Evolutionary conservation across 2,329 filamentous ascomycete genomes (phyloP).

Genomic region (Pseudocercospora ulei): DNA sequence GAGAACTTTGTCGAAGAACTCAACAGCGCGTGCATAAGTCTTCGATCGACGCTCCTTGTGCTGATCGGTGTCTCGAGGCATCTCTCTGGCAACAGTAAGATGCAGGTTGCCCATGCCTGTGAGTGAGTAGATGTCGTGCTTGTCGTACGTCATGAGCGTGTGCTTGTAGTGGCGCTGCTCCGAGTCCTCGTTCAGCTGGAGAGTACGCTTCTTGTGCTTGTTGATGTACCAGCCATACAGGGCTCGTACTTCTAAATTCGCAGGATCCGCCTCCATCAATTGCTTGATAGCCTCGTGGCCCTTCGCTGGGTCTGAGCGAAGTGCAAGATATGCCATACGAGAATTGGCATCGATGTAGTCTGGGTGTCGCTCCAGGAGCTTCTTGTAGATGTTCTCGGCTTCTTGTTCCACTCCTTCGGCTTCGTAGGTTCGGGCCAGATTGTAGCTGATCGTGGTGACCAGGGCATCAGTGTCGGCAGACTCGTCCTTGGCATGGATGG

Average conservation of each 20-base stretch:
- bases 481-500: conserved; percentile 55
- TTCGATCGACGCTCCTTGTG: conserved; percentile 85
- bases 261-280: conserved; percentile 71
- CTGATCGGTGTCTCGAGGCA: conserved; percentile 78
- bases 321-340: conserved; percentile 78
- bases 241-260: conserved; percentile 82
- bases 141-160: conserved; percentile 85
- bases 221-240: conserved; percentile 94
- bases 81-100: conserved; percentile 77
- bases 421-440: conserved; percentile 87
- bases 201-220: conserved; percentile 70
- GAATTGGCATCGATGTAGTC: conserved; percentile 90
- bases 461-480: conserved; percentile 72
- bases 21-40: conserved; percentile 81
- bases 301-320: conserved; percentile 69
- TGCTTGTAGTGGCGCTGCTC: conserved; percentile 95
- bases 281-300: conserved; percentile 78
- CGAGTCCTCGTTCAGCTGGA: conserved; percentile 75
- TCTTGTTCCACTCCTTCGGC: conserved; percentile 69
- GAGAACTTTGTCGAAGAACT: conserved; percentile 96
- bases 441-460: conserved; percentile 93
- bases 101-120: conserved; percentile 97
- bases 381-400: conserved; percentile 80
- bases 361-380: conserved; percentile 66
- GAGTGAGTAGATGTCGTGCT: conserved; percentile 93